Base-by-base conservation (phyloP, 106 monocot species). In the Triglochin maritima region DNA sequence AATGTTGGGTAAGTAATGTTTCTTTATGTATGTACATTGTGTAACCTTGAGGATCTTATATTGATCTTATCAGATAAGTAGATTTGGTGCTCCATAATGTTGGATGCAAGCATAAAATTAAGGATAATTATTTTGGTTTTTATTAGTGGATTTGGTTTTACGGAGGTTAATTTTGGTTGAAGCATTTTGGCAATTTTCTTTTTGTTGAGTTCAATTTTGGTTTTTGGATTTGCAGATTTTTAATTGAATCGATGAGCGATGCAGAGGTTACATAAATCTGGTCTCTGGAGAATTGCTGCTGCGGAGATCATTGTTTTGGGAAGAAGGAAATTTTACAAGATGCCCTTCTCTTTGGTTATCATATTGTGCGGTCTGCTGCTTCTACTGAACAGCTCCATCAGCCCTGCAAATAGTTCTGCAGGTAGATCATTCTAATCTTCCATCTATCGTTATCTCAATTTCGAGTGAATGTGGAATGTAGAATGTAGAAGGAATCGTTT, bases 231-330 rank as follows among this genome's bases (percentile, higher is more conserved):
- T 52, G 1, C 52, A 52, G 52, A 52, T 11, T 11, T 52, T 8
- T 29, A 52, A 11, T 52, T 52, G 52, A 4, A 15, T 74, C 65
- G 14, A 77, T 75, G 77, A 80, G 49, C 69, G 73, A 90, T 90
- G 89, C 89, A 81, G 83, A 78, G 80, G 69, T 86, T 86, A 57
- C 81, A 83, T 51, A 83, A 65, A 78, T 80, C 83, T 78, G 74
- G 83, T 83, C 77, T 79, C 44, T 76, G 75, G 52, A 81, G 81
- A 81, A 86, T 79, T 79, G 83, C 80, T 69, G 72, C 57, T 51
- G 13, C 77, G 11, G 78, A 79, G 48, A 71, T 74, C 7, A 52
- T 41, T 11, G 51, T 52, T 56, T 47, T 29, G 2, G 68, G 63
- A 68, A 78, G 68, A 74, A 75, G 68, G 44, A 60, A 61, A 9